Percentiles rank a stretch among this genome's conserved stretches.
Conservation (phyloP, 108 stramenopile species). For the Pseudonitzschia delicatissima region DNA sequence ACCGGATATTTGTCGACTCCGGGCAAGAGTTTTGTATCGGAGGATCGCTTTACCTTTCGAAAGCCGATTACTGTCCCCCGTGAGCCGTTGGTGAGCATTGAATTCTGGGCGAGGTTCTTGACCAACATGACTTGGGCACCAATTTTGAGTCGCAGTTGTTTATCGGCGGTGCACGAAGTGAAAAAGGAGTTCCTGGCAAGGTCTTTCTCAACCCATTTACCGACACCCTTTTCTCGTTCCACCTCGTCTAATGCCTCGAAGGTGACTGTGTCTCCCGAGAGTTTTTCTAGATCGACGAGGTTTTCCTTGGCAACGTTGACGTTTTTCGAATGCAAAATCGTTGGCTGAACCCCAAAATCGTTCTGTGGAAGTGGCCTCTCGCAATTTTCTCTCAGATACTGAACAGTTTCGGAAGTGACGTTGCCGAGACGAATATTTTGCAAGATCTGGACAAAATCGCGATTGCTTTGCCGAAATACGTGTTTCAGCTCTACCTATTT, state of each 20-base stretch:
- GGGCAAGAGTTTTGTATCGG: conserved; percentile 16
- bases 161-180: conserved; percentile 39
- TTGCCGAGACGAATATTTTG: conserved; percentile 72
- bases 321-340: conserved; percentile 66
- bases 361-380: conserved; percentile 34
- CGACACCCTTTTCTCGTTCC: conserved; percentile 29
- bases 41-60: conserved; percentile 10
- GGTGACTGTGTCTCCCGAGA: conserved; percentile 36
- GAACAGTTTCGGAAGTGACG: conserved; percentile 7
- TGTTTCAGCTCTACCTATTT: conserved; percentile 46
- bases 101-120: conserved; percentile 57
- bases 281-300: conserved; percentile 43
- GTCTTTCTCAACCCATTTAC: conserved; percentile 30
- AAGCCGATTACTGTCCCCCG: conserved; percentile 68
- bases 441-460: conserved; percentile 58
- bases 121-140: conserved; percentile 88
- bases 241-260: conserved; percentile 58
- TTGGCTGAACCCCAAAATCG: conserved; percentile 43
- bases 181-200: conserved; percentile 34
- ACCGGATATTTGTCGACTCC: conserved; percentile 35
- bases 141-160: conserved; percentile 42
- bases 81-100: conserved; percentile 66
- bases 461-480: conserved; percentile 82
- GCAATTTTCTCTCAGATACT: conserved; percentile 16
- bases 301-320: conserved; percentile 77